phyloP scores from a whole-genome alignment of 2,329 filamentous ascomycete genomes.

The Sclerotinia sclerotiorum region DNA sequence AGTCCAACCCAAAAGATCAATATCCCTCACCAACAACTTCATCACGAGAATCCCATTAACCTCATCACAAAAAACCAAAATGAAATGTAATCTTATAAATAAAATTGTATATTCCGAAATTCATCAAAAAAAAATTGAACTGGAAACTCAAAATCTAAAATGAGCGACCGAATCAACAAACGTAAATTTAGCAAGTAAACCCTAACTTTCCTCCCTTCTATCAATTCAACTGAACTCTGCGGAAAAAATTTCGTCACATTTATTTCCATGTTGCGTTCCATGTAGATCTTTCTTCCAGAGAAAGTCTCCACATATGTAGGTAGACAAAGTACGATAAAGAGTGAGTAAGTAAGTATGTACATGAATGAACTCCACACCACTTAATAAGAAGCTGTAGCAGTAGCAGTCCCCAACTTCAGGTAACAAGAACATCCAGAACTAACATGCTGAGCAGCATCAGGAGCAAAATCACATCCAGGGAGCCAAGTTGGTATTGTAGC shows the following conservation, averaged over 20 bases:
- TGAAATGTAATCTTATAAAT: no score
- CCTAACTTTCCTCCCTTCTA: not conserved
- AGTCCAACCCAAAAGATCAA: not conserved
- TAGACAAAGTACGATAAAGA: not conserved
- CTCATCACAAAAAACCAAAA: not conserved
- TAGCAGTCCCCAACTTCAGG: not conserved
- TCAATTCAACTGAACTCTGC: not conserved
- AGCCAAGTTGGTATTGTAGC: not conserved
- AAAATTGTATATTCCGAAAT: not conserved
- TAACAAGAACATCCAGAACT: slow-evolving; percentile 13
- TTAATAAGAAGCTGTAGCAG: not conserved
- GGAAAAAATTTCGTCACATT: not conserved
- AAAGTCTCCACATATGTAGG: not conserved
- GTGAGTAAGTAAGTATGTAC: not conserved
- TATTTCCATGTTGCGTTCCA: not conserved
- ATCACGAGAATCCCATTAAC: not conserved
- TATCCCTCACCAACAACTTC: not conserved
- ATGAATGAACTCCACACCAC: not conserved
- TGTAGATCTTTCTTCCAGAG: not conserved
- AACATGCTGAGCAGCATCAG: not conserved
- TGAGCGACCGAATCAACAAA: not conserved
- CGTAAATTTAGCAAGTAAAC: not conserved
- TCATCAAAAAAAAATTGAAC: not conserved
- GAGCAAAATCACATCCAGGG: not conserved
- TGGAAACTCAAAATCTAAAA: not conserved